Base-by-base conservation (phyloP, 139 green algal species). In the Auxenochlorella protothecoides region DNA sequence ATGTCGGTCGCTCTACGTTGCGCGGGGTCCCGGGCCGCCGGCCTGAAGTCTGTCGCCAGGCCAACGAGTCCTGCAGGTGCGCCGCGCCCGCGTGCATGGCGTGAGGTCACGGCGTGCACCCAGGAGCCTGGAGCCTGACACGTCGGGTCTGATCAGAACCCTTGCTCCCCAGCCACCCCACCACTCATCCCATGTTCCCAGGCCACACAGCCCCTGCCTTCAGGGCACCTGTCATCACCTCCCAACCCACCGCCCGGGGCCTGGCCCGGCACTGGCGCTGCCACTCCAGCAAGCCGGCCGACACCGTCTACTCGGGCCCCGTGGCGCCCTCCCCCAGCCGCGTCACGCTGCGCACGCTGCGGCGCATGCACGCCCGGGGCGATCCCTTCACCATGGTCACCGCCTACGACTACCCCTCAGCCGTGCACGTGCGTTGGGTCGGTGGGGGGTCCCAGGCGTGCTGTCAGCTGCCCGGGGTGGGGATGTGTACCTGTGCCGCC, bases 331-430 rank as follows among this genome's bases (percentile, higher is more conserved):
- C 63, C 3, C 66, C 79, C 10, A 72, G 68, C 75, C 84, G 89
- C 10, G 82, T 98, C 14, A 99, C 92, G 7, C 78, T 98, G 65
- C 76, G 88, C 9, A 89, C 86, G 13, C 72, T 99, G 55, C 69
- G 80, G 0, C 73, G 71, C 0, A 99, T 97, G 85, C 96, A 97
- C 80, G 44, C 71, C 2, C 68, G 77, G 1, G 72, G 82, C 5
- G 81, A 93, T 70, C 88, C 84, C 9, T 89, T 99, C 70, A 87
- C 81, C 27, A 97, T 98, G 90, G 86, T 97, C 52, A 99, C 95
- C 3, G 95, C 95, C 2, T 99, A 99, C 76, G 95, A 99, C 86
- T 99, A 99, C 78, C 94, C 95, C 8, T 97, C 91, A 0, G 93
- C 93, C n/a, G 89, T 96, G 66, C 93, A 98, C 68, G 92, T 96